Base-by-base conservation (phyloP, 768 basidiomycete genomes). In the Phlebiopsis gigantea region DNA sequence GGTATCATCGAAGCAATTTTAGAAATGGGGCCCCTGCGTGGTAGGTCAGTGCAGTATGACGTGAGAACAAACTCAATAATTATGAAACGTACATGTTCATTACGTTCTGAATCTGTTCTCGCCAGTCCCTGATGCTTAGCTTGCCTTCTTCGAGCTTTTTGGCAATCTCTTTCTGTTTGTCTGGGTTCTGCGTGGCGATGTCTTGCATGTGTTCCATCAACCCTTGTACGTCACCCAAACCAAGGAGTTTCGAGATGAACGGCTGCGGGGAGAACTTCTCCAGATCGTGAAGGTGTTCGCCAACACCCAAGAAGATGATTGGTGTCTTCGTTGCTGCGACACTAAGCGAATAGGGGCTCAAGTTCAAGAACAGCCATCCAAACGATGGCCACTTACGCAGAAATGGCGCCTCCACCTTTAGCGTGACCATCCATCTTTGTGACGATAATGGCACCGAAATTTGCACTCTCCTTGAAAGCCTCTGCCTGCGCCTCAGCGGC, bases 341-440 rank as follows among this genome's bases (percentile, higher is more conserved):
- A 60, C 95, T 97, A 66, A 46, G 10, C 4, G 8, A 25, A 30
- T 48, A 28, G 3, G 14, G 15, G 9, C 26, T 47, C 24, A 47
- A 17, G 17, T 15, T 25, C 14, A 1, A 29, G 31, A 51, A 57
- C 25, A 57, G 44, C 15, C 34, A 9, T 2, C 8, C 34, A 55
- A 22, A 4, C 7, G 1, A 19, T 26, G 28, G 42, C 4, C 21
- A 79, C 93, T 58, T 73, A 98, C 96, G 96, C 96, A 45, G 97
- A 99, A 58, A 99, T 98, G 28, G 97, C 97, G 22, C 97, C 97
- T 70, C 97, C 97, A 55, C 97, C 97, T 69, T 97, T 98, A 1
- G 97, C 97, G 65, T 99, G 97, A 4, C 97, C 97, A 64, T 99
- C 97, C 86, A 99, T 93, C 74, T 99, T 99, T 10, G 97, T 99